phyloP scores from a whole-genome alignment of 257 asterid genomes.

The Fraxinus quadrangulata region DNA sequence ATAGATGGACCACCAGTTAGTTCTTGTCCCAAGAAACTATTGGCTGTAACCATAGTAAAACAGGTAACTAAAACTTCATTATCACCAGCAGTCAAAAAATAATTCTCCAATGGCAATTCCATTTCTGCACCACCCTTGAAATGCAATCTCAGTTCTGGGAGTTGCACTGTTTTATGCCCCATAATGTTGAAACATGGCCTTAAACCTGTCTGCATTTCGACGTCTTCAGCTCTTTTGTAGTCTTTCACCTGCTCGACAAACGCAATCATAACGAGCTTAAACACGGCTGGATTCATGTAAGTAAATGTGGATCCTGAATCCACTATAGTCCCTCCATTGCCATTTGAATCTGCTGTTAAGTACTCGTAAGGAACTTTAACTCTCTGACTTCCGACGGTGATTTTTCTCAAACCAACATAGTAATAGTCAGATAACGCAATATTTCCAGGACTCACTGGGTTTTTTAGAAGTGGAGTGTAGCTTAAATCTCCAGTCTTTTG shows the following conservation, averaged over 20 bases:
- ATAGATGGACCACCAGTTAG: slow-evolving; percentile 62
- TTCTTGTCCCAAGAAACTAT: slow-evolving; percentile 37
- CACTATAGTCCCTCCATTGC: slow-evolving; percentile 81
- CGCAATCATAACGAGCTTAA: slow-evolving; percentile 40
- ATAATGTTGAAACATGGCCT: slow-evolving; percentile 71
- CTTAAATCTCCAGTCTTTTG: slow-evolving; percentile 37
- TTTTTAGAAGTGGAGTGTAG: slow-evolving; percentile 55
- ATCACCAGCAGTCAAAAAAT: slow-evolving; percentile 49
- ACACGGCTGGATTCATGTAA: slow-evolving; percentile 46
- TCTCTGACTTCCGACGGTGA: slow-evolving; percentile 65
- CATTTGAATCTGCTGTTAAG: slow-evolving; percentile 47
- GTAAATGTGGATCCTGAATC: slow-evolving; percentile 88
- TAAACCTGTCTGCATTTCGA: slow-evolving; percentile 59
- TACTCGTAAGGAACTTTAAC: slow-evolving; percentile 49
- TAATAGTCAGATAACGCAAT: slow-evolving; percentile 49
- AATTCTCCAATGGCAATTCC: slow-evolving; percentile 69
- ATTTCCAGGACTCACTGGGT: slow-evolving; percentile 37
- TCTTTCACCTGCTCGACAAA: slow-evolving; percentile 48
- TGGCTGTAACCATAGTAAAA: slow-evolving; percentile 55
- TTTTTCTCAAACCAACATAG: slow-evolving; percentile 56
- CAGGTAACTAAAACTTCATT: slow-evolving; percentile 44
- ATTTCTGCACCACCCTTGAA: slow-evolving; percentile 81
- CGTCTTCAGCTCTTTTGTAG: slow-evolving; percentile 43
- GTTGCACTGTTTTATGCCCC: slow-evolving; percentile 30
- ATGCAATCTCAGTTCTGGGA: slow-evolving; percentile 69